Conservation (phyloP, 768 basidiomycete genomes). For the Boletus patriciae region DNA sequence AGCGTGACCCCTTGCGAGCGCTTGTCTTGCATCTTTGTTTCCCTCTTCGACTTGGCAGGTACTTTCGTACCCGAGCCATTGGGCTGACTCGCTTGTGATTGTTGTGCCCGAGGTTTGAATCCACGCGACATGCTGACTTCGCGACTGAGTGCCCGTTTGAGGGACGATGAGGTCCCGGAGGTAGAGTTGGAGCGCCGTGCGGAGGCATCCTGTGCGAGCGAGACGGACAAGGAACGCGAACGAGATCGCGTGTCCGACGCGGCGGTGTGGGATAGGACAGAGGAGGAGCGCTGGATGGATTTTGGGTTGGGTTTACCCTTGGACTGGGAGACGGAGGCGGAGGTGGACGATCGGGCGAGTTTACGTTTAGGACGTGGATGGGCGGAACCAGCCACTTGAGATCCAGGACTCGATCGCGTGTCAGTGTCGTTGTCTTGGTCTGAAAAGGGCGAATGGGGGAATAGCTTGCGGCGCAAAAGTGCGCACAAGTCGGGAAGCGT, state of each 20-base stretch:
- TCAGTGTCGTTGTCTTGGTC: constrained; percentile 38
- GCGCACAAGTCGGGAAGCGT: constrained; percentile 52
- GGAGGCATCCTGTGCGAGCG: constrained; percentile 62
- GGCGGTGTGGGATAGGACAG: constrained; percentile 16
- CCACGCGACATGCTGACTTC: constrained; percentile 77
- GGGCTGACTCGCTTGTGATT: constrained; percentile 14
- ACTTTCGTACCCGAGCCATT: constrained; percentile 18
- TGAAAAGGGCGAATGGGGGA: constrained; percentile 61
- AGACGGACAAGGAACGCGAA: constrained; percentile 66
- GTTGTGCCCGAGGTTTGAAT: constrained; percentile 50
- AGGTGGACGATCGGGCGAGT: constrained; percentile 12
- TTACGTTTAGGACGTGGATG: constrained; percentile 13
- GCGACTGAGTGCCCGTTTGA: constrained; percentile 58
- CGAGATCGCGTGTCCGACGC: constrained; percentile 41
- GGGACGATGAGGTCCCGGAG: constrained; percentile 38
- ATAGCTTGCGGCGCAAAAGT: constrained; percentile 65
- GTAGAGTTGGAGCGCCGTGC: constrained; percentile 34
- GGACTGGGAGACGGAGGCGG: constrained; percentile 6
- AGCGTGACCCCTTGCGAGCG: constrained; percentile 34
- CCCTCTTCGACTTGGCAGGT: constrained; percentile 7
- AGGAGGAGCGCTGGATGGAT: constrained; percentile 26
- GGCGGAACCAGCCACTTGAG: neutral
- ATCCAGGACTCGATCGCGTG: constrained; percentile 9
- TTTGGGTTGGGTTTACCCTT: constrained; percentile 10
- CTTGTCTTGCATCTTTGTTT: constrained; percentile 7